phyloP scores from a whole-genome alignment of 768 basidiomycete genomes.

The Pulveroboletus ravenelii region DNA sequence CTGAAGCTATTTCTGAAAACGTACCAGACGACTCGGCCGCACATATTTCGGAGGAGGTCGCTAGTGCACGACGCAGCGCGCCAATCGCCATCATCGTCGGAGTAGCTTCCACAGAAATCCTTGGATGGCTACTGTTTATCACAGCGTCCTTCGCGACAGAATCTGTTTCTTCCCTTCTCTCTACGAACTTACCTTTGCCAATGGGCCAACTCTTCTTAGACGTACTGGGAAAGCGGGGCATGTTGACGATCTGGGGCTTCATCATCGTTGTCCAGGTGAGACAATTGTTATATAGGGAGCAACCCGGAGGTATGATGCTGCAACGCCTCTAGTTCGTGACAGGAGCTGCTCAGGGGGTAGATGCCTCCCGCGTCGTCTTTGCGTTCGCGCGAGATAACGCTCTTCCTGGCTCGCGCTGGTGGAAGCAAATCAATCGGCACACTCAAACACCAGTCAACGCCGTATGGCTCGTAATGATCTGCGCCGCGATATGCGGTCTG shows the following conservation, averaged over 20 bases:
- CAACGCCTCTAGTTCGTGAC: conserved; percentile 50
- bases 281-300: neutral
- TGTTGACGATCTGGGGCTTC: conserved; percentile 68
- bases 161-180: conserved; percentile 48
- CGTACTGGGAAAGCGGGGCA: conserved; percentile 61
- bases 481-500: conserved; percentile 51
- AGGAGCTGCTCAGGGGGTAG: conserved; percentile 69
- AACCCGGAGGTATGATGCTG: neutral
- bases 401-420: conserved; percentile 65
- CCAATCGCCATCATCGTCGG: conserved; percentile 67
- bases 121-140: conserved; percentile 66
- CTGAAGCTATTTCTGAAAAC: neutral
- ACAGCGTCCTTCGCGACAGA: conserved; percentile 60
- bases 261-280: conserved; percentile 59
- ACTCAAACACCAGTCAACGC: conserved; percentile 73
- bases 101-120: conserved; percentile 51
- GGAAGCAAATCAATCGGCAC: conserved; percentile 54
- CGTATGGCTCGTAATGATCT: conserved; percentile 66
- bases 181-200: conserved; percentile 50
- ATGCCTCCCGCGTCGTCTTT: conserved; percentile 71
- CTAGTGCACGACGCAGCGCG: conserved; percentile 58
- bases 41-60: conserved; percentile 68
- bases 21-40: conserved; percentile 67
- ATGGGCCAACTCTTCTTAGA: conserved; percentile 72
- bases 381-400: conserved; percentile 74